Conservation (phyloP, 768 basidiomycete species). For the Lactifluus volemus region DNA sequence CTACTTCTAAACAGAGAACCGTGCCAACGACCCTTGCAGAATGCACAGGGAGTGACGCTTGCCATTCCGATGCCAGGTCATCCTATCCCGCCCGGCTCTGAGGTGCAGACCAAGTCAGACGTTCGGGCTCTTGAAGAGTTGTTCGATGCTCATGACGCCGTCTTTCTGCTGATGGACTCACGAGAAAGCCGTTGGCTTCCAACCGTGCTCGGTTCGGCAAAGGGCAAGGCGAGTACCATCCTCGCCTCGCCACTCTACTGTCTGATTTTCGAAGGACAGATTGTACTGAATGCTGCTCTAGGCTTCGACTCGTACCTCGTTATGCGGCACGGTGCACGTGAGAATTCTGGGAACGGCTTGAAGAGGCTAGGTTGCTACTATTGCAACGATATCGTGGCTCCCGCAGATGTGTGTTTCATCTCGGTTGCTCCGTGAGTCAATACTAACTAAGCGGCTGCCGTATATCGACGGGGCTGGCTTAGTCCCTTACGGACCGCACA, state of each 20-base stretch:
- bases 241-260: not conserved
- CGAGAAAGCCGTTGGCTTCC: slow-evolving; percentile 95
- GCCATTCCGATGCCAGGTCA: slow-evolving; percentile 98
- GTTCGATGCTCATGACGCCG: slow-evolving; percentile 77
- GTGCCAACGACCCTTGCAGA: slow-evolving; percentile 35
- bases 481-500: slow-evolving; percentile 79
- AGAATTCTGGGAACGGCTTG: slow-evolving; percentile 25
- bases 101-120: slow-evolving; percentile 55
- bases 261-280: slow-evolving; percentile 33
- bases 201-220: slow-evolving; percentile 74
- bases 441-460: not conserved
- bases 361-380: slow-evolving; percentile 84
- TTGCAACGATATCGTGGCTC: slow-evolving; percentile 97
- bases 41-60: slow-evolving; percentile 68
- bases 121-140: slow-evolving; percentile 67
- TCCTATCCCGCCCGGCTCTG: slow-evolving; percentile 57
- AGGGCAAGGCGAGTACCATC: slow-evolving; percentile 57
- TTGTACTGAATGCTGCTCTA: slow-evolving; percentile 88
- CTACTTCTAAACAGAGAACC: not conserved
- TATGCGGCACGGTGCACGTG: slow-evolving; percentile 85
- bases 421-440: not conserved
- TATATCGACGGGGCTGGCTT: not conserved
- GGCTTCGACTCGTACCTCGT: slow-evolving; percentile 96
- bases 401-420: slow-evolving; percentile 65
- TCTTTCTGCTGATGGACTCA: slow-evolving; percentile 98